Percentiles rank a stretch among this genome's conserved stretches.
Conservation (phyloP, 2,329 filamentous ascomycete genomes). For the Fusarium pseudograminearum region DNA sequence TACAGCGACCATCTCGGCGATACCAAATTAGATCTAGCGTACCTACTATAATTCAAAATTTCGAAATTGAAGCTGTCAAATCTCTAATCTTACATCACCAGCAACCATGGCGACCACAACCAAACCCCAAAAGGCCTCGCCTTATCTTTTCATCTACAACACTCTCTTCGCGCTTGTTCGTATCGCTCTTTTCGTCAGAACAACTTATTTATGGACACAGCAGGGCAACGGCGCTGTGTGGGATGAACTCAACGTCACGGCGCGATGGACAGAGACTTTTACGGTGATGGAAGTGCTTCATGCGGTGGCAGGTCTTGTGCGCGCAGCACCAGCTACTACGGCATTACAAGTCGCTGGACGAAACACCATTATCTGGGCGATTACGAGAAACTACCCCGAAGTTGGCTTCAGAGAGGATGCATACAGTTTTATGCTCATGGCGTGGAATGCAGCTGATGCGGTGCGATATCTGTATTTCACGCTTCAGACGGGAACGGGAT, state of each 20-base stretch:
- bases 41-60: neutral
- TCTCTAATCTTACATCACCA: neutral
- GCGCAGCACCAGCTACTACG: constrained; percentile 35
- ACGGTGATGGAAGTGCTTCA: constrained; percentile 33
- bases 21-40: constrained; percentile 4
- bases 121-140: neutral
- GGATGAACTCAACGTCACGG: constrained; percentile 26
- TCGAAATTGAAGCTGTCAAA: neutral
- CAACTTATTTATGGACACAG: constrained; percentile 21
- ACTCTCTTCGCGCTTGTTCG: constrained; percentile 22
- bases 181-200: constrained; percentile 16
- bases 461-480: constrained; percentile 41
- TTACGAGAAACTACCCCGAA: constrained; percentile 40
- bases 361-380: constrained; percentile 44
- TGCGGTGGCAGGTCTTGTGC: constrained; percentile 26
- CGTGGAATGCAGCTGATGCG: constrained; percentile 40
- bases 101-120: constrained; percentile 8
- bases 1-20: constrained; percentile 17
- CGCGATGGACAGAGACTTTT: constrained; percentile 39
- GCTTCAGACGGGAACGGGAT: constrained; percentile 21
- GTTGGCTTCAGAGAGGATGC: constrained; percentile 27
- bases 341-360: constrained; percentile 39
- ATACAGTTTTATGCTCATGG: constrained; percentile 36
- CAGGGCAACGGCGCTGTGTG: constrained; percentile 32
- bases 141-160: constrained; percentile 37